A percentile compares a stretch with the other conserved stretches of the same genome.
phyloP scores from a whole-genome alignment of 2,329 filamentous ascomycete genomes.

The Drechslera avenae region DNA sequence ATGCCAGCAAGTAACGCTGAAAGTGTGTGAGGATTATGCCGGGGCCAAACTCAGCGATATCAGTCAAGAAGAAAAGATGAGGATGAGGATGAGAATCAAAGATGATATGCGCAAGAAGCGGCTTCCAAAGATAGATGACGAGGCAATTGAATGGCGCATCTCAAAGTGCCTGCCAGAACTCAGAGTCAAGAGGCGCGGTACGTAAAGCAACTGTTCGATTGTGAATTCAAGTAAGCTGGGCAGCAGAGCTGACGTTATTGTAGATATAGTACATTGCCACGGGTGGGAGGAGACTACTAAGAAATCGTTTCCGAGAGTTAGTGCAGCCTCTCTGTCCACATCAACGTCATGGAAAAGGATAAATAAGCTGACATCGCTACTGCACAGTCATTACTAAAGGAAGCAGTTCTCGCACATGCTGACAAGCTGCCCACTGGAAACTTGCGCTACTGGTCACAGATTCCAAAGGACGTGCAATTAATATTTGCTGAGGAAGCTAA shows the following conservation, averaged over 20 bases:
- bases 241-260: neutral
- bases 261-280: slow-evolving; percentile 1
- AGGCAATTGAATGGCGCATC: slow-evolving; percentile 7
- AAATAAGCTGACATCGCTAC: too few relatives aligned
- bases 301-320: neutral
- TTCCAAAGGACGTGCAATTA: slow-evolving; percentile 2
- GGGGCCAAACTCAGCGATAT: slow-evolving; percentile 2
- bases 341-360: too few relatives aligned
- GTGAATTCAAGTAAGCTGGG: too few relatives aligned
- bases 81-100: neutral
- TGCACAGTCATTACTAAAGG: neutral
- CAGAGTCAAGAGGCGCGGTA: slow-evolving; percentile 5
- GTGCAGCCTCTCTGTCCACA: too few relatives aligned
- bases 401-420: slow-evolving; percentile 4
- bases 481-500: slow-evolving; percentile 4
- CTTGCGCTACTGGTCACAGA: slow-evolving; percentile 10
- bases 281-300: neutral
- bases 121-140: slow-evolving; percentile 1
- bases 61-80: neutral
- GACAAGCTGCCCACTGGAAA: neutral
- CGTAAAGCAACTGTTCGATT: neutral
- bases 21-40: slow-evolving; percentile 5
- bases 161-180: slow-evolving; percentile 10
- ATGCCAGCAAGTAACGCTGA: slow-evolving; percentile 5
- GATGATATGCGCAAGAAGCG: neutral